These are phyloP conservation scores for Ailanthus altissimus DNA, from an alignment of 345 rosid species.

Conservation along the genomic window DNA sequence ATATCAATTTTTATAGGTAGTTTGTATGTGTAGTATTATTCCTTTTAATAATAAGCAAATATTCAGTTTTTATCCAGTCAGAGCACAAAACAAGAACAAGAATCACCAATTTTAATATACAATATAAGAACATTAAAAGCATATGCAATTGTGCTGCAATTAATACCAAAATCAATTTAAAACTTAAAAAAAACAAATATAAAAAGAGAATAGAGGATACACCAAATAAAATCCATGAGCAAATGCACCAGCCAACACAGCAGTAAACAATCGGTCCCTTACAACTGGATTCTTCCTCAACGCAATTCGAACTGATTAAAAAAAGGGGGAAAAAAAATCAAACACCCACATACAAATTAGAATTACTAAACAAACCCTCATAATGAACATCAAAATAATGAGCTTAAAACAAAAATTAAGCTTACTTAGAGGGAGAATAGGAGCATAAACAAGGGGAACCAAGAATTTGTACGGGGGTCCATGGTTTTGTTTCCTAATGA, in stretches of 20 bases:
- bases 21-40: too few species aligned
- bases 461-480: conserved; percentile 74
- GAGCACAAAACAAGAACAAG: conserved; percentile 7
- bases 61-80: not conserved
- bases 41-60: not conserved
- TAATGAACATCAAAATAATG: not conserved
- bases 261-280: conserved; percentile 80
- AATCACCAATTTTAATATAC: conserved; percentile 5
- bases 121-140: conserved; percentile 13
- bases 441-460: conserved; percentile 85
- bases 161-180: not conserved
- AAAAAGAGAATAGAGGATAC: conserved; percentile 63
- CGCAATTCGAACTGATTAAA: conserved; percentile 57
- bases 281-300: conserved; percentile 75
- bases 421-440: conserved; percentile 86
- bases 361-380: conserved; percentile 5
- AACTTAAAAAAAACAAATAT: conserved; percentile 5
- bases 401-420: not conserved
- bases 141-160: conserved; percentile 10
- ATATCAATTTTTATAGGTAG: too few species aligned
- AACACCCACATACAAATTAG: not conserved
- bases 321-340: not conserved
- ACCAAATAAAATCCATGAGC: conserved; percentile 90
- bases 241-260: conserved; percentile 81
- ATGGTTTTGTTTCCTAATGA: conserved; percentile 48